Evolutionary conservation across 345 rosid genomes (phyloP), one percentile per base, ranked within the genome.

Genomic region (Diplotaxis tenuifolia): DNA sequence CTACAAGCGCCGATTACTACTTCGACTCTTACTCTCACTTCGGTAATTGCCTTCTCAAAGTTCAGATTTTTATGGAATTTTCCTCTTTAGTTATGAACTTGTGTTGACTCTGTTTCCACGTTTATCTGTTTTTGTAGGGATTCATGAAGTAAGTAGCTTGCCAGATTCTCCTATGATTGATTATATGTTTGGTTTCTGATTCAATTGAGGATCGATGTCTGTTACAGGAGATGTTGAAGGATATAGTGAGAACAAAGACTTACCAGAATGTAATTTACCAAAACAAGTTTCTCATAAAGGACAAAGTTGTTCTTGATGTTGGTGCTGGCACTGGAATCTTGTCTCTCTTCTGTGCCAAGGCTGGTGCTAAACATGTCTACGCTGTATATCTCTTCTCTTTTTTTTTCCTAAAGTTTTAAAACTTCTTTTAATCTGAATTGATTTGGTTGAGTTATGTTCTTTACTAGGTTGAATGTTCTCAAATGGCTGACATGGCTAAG

Each of bases 271-370:
- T 88, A 61, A 96, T 96, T 80, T 89, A 92, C 71, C 89, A 89
- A 62, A 96, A 96, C 82, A 90, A 85, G 81, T 96, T 96, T 79
- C 82, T 96, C 21, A 86, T 96, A 71, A 85, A 90, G 86, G 80
- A 89, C 81, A 96, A 96, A 76, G 82, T 96, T 54, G 97, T 92
- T 68, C 93, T 96, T 77, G 98, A 96, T 78, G 98, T 96, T 75
- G 99, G 99, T 72, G 97, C 99, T 42, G 99, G 99, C 49, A 96
- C 99, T 14, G 98, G 98, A 21, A 96, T 96, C 71, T 81, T 96
- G 72, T 96, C 99, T 79, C 71, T 96, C 52, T 92, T 96, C 78
- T 96, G 99, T 83, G 99, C 99, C 23, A 92, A 88, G 78, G 97
- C 97, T 1, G 98, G 98, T 55, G 98, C 97, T 7, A 85, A 88